Evolutionary conservation across 371 early-diverging fungal genomes (phyloP).

Genomic region (Cokeromyces recurvatus): DNA sequence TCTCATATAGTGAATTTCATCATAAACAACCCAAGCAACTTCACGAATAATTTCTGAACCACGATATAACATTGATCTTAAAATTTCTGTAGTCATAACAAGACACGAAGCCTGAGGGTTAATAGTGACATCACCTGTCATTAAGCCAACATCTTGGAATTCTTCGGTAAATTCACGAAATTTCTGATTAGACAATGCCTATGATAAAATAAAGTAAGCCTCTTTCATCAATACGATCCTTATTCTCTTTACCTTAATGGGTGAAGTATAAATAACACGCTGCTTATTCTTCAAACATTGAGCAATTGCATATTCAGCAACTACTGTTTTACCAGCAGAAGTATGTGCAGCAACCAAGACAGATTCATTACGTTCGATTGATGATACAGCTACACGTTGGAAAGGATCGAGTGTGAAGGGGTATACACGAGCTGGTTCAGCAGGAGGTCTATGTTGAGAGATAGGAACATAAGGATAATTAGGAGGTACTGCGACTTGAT

Average conservation of each 20-base stretch:
- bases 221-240: neutral
- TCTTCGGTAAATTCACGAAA: constrained; percentile 97
- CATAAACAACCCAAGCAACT: constrained; percentile 99
- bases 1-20: constrained; percentile 99
- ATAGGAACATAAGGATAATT: constrained; percentile 86
- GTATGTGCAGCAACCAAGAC: constrained; percentile 99
- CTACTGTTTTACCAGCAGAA: constrained; percentile 99
- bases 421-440: constrained; percentile 84
- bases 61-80: constrained; percentile 98
- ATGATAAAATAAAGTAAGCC: neutral
- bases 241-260: constrained; percentile 83
- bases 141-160: constrained; percentile 99
- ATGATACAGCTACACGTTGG: constrained; percentile 89
- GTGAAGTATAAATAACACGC: constrained; percentile 99
- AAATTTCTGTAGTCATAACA: constrained; percentile 99
- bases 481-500: constrained; percentile 93
- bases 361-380: constrained; percentile 95
- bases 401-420: constrained; percentile 98
- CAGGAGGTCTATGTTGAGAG: constrained; percentile 76
- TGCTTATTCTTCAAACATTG: constrained; percentile 91
- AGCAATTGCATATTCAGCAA: constrained; percentile 99
- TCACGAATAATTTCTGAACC: constrained; percentile 99
- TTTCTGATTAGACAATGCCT: constrained; percentile 99
- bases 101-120: constrained; percentile 96
- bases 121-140: constrained; percentile 99